Evolutionary conservation across 164 flowering plant genomes (phyloP).

Genomic region (Nymphaea thermarum): DNA sequence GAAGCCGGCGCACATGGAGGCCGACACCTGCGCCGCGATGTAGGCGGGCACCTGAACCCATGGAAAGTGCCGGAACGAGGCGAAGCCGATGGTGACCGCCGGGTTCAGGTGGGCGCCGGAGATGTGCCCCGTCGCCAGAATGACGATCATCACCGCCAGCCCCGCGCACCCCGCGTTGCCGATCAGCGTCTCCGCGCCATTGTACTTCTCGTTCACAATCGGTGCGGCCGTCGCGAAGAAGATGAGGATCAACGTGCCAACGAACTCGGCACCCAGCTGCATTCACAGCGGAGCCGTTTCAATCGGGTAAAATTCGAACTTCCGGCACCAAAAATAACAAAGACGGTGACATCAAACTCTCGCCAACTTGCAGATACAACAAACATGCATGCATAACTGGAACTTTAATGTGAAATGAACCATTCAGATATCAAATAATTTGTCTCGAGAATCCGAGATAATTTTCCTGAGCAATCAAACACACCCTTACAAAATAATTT

Average conservation of each 20-base stretch:
- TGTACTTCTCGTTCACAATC: slow-evolving; percentile 68
- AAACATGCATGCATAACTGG: too few relatives aligned
- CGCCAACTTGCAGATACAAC: too few relatives aligned
- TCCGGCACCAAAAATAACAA: too few relatives aligned
- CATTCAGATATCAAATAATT: too few relatives aligned
- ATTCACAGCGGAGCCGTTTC: too few relatives aligned
- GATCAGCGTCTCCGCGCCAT: slow-evolving; percentile 45
- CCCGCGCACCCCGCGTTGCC: slow-evolving; percentile 61
- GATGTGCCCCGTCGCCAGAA: slow-evolving; percentile 71
- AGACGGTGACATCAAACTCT: too few relatives aligned
- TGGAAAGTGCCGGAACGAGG: slow-evolving; percentile 60
- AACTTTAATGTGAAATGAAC: too few relatives aligned
- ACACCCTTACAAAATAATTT: too few relatives aligned
- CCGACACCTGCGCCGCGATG: slow-evolving; percentile 60
- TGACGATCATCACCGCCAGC: slow-evolving; percentile 74
- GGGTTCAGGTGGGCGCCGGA: slow-evolving; percentile 93
- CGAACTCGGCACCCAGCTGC: slow-evolving; percentile 85
- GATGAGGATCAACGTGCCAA: slow-evolving; percentile 73
- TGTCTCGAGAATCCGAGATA: too few relatives aligned
- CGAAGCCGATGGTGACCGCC: slow-evolving; percentile 64
- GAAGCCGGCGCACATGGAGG: slow-evolving; percentile 69
- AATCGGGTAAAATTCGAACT: too few relatives aligned
- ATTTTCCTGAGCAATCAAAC: too few relatives aligned
- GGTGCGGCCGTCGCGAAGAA: slow-evolving; percentile 73
- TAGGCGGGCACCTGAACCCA: slow-evolving; percentile 82